Percentiles rank a stretch among this genome's conserved stretches.
Conservation (phyloP, 495 filamentous ascomycete genomes). For the Hyaloscypha finlandica region DNA sequence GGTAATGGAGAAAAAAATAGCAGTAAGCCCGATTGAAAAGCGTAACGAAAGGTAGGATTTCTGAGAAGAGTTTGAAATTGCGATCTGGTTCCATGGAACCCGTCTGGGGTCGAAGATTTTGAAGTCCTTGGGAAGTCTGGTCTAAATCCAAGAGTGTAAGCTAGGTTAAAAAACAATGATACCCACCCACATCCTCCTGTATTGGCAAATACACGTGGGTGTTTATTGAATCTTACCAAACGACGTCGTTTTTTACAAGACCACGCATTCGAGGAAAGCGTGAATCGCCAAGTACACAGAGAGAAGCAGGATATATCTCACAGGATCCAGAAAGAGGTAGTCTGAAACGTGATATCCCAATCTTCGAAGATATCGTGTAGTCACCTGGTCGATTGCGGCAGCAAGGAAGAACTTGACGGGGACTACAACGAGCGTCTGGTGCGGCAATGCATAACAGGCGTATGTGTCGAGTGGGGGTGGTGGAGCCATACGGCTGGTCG, state of each 20-base stretch:
- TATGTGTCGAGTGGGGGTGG: too few species aligned
- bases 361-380: too few species aligned
- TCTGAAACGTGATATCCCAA: too few species aligned
- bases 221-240: background rate
- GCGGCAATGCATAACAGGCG: too few species aligned
- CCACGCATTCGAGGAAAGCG: background rate
- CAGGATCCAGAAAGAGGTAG: too few species aligned
- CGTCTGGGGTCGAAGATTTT: too few species aligned
- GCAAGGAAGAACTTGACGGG: too few species aligned
- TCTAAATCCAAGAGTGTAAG: background rate
- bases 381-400: too few species aligned
- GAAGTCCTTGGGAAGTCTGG: too few species aligned
- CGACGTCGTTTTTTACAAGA: background rate
- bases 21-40: background rate
- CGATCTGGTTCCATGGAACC: background rate
- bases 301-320: too few species aligned
- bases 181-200: background rate
- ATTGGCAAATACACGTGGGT: background rate
- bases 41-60: background rate
- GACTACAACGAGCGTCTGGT: too few species aligned
- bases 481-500: too few species aligned
- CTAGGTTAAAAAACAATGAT: background rate
- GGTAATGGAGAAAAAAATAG: background rate
- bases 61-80: background rate
- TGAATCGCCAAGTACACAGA: background rate